These are phyloP conservation scores for Globisporangium ultimum DNA, from an alignment of 352 stramenopile genomes.

Conservation along the genomic window DNA sequence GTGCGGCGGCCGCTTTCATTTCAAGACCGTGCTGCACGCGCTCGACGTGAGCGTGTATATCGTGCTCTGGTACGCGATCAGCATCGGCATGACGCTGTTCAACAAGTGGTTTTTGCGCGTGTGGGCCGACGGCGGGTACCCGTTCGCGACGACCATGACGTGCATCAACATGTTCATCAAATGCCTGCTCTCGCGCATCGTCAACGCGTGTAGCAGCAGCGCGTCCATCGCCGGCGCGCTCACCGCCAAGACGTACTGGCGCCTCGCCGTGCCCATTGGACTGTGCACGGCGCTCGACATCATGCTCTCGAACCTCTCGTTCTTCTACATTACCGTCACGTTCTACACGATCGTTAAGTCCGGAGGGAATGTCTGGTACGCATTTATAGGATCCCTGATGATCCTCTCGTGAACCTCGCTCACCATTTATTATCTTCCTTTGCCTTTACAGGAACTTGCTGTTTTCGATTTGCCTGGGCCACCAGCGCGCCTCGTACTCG, in stretches of 20 bases:
- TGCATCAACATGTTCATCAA: slow-evolving; percentile 82
- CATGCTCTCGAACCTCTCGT: slow-evolving; percentile 77
- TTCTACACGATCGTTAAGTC: slow-evolving; percentile 88
- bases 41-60: slow-evolving; percentile 72
- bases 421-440: neutral
- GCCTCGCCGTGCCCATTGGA: slow-evolving; percentile 72
- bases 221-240: slow-evolving; percentile 20
- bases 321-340: slow-evolving; percentile 85
- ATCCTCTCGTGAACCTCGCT: neutral
- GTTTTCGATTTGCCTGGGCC: slow-evolving; percentile 73
- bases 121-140: slow-evolving; percentile 64
- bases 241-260: slow-evolving; percentile 44
- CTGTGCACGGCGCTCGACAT: slow-evolving; percentile 83
- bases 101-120: slow-evolving; percentile 83
- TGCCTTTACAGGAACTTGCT: slow-evolving; percentile 46
- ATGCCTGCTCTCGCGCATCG: slow-evolving; percentile 52
- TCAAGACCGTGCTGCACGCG: slow-evolving; percentile 35
- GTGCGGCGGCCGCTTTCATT: slow-evolving; percentile 19
- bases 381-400: slow-evolving; percentile 1
- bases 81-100: slow-evolving; percentile 84
- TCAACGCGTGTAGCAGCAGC: slow-evolving; percentile 41
- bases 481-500: slow-evolving; percentile 57
- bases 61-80: slow-evolving; percentile 80
- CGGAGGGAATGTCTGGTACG: slow-evolving; percentile 64
- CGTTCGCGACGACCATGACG: slow-evolving; percentile 77